Conservation (phyloP, 257 asterid genomes). For the Asclepias syriaca region DNA sequence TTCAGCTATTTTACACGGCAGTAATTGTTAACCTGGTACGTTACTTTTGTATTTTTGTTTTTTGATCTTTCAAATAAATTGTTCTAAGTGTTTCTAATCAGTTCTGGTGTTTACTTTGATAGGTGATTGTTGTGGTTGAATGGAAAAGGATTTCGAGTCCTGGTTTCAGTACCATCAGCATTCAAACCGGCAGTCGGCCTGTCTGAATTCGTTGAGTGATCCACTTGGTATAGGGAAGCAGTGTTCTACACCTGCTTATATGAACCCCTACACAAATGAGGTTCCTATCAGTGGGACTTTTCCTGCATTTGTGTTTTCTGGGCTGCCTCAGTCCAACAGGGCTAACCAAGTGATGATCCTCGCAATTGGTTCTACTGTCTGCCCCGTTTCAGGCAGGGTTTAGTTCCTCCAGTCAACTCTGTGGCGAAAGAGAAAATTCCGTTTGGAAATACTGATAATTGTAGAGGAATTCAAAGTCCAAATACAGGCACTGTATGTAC, state of each 20-base stretch:
- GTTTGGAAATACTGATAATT: slow-evolving; percentile 13
- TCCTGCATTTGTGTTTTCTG: slow-evolving; percentile 34
- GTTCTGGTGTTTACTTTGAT: slow-evolving; percentile 24
- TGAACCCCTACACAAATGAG: slow-evolving; percentile 36
- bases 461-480: slow-evolving; percentile 23
- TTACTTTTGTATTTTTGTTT: not conserved
- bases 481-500: slow-evolving; percentile 20
- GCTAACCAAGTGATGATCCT: slow-evolving; percentile 32
- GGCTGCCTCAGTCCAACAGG: slow-evolving; percentile 27
- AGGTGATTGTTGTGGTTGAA: slow-evolving; percentile 48
- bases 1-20: slow-evolving; percentile 33
- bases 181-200: slow-evolving; percentile 32
- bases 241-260: slow-evolving; percentile 28
- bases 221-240: slow-evolving; percentile 27
- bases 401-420: slow-evolving; percentile 31
- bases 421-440: slow-evolving; percentile 24
- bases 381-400: slow-evolving; percentile 36
- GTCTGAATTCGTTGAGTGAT: slow-evolving; percentile 32
- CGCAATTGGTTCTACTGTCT: slow-evolving; percentile 31
- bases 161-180: slow-evolving; percentile 39
- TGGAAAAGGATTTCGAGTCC: slow-evolving; percentile 60
- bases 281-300: slow-evolving; percentile 34
- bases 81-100: not conserved
- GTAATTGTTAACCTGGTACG: slow-evolving; percentile 27
- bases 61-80: not conserved